Base-by-base conservation (phyloP, 768 basidiomycete species). In the Auriculariales sp. region DNA sequence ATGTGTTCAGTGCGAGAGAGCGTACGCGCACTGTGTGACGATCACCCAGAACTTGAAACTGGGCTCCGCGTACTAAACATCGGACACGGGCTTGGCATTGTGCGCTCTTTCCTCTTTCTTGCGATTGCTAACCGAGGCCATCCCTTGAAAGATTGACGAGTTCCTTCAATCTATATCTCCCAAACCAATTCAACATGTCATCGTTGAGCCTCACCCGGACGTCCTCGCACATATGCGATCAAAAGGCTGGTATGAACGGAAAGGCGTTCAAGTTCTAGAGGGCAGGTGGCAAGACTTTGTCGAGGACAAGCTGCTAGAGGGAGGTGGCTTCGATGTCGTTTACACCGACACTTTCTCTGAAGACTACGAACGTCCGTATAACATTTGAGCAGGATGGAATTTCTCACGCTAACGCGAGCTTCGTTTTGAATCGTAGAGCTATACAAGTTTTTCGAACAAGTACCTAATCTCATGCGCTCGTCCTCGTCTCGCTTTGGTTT, bases 271-370 rank as follows among this genome's bases (percentile, higher is more conserved):
- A 45, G 78, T 97, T 49, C 68, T 93, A 14, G 83, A 89, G 63
- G 91, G 91, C 1, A 84, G 83, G 62, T 99, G 95, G 95, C 93
- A 97, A 68, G 88, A 94, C 55, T 83, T 77, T 49, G 64, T 91
- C 36, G 74, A 75, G 29, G 68, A 62, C 35, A 72, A 77, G 12
- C 70, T 75, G 28, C 68, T 89, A n/a, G 64, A 75, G 19, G 68
- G 55, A 27, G 79, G 81, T 22, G 86, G 81, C 0, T 98, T 92
- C 58, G 92, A 95, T 59, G 73, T 82, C 12, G 62, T 98, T 31
- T 99, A 94, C 62, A 89, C 84, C 4, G 94, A 95, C 63, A 91
- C 91, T 1, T 95, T 95, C 64, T 83, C 88, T 4, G 95, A 93
- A 60, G 74, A 82, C 47, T 95, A 93, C 57, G 64, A 69, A 49